Conservation (phyloP, 345 rosid species). For the Murraya paniculata region DNA sequence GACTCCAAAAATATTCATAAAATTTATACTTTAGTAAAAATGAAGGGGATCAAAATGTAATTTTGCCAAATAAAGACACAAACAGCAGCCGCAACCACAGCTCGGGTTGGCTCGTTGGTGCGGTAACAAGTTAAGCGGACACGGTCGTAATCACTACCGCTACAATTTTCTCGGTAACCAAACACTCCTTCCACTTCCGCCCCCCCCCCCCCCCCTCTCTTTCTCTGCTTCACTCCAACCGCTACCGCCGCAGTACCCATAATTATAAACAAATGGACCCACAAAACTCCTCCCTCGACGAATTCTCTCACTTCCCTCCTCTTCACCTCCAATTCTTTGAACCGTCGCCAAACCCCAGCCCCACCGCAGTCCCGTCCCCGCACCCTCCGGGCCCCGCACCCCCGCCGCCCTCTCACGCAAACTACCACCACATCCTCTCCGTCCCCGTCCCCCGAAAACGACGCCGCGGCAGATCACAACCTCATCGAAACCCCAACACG, state of each 20-base stretch:
- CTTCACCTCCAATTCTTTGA: slow-evolving; percentile 39
- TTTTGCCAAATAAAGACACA: too few species aligned
- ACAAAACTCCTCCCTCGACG: slow-evolving; percentile 32
- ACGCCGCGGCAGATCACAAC: slow-evolving; percentile 83
- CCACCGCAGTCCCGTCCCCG: slow-evolving; percentile 25
- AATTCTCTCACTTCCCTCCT: slow-evolving; percentile 34
- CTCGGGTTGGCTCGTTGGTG: too few species aligned
- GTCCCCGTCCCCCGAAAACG: slow-evolving; percentile 65
- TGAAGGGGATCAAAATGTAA: too few species aligned
- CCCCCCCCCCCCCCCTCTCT: too few species aligned
- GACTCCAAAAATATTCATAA: too few species aligned
- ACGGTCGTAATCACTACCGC: not conserved
- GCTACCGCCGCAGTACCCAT: not conserved
- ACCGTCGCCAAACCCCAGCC: slow-evolving; percentile 38
- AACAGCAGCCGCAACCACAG: accelerated
- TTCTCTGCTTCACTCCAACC: not conserved
- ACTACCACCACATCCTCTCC: slow-evolving; percentile 47
- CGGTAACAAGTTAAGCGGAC: not conserved
- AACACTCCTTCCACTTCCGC: not conserved
- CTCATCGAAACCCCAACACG: slow-evolving; percentile 31
- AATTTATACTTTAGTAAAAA: too few species aligned
- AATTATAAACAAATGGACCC: slow-evolving; percentile 35
- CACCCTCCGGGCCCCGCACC: slow-evolving; percentile 20
- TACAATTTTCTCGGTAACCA: slow-evolving; percentile 18
- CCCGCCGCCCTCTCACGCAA: slow-evolving; percentile 18